These are phyloP conservation scores for Malus sylvestris DNA, from an alignment of 306 rosid species.

Conservation along the genomic window DNA sequence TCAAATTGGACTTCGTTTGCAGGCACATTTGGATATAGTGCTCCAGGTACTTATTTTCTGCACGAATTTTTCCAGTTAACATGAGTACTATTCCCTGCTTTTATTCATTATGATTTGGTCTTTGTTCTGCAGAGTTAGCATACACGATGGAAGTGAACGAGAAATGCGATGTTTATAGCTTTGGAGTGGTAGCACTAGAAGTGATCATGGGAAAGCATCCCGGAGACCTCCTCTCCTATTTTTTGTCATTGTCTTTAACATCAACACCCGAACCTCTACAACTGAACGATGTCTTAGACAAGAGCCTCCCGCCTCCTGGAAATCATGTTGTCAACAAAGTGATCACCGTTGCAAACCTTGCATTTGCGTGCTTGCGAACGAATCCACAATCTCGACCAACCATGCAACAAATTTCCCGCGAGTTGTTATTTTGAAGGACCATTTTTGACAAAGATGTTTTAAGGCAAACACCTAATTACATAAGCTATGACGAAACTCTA, in stretches of 20 bases:
- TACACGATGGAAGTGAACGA: conserved; percentile 16
- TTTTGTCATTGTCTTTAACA: neutral
- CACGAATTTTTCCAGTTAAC: neutral
- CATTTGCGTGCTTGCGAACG: conserved; percentile 12
- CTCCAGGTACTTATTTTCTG: conserved; percentile 11
- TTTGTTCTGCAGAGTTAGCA: conserved; percentile 10
- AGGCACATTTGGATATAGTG: conserved; percentile 18
- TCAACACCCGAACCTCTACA: neutral
- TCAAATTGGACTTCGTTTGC: neutral
- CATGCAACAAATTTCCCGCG: conserved; percentile 13
- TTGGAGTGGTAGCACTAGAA: conserved; percentile 15
- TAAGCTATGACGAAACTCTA: no score
- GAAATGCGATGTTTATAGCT: conserved; percentile 20
- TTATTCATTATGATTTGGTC: neutral
- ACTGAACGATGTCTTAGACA: conserved; percentile 20
- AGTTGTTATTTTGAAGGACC: neutral
- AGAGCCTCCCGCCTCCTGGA: neutral
- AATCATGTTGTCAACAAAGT: conserved; percentile 1
- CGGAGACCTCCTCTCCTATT: conserved; percentile 9
- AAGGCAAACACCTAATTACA: no score
- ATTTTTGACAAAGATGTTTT: neutral
- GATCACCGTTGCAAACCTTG: conserved; percentile 12
- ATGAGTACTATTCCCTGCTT: neutral
- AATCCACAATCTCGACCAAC: conserved; percentile 21
- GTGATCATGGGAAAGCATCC: conserved; percentile 22